phyloP scores from a whole-genome alignment of 495 filamentous ascomycete genomes.

The Stereocaulon alpinum region DNA sequence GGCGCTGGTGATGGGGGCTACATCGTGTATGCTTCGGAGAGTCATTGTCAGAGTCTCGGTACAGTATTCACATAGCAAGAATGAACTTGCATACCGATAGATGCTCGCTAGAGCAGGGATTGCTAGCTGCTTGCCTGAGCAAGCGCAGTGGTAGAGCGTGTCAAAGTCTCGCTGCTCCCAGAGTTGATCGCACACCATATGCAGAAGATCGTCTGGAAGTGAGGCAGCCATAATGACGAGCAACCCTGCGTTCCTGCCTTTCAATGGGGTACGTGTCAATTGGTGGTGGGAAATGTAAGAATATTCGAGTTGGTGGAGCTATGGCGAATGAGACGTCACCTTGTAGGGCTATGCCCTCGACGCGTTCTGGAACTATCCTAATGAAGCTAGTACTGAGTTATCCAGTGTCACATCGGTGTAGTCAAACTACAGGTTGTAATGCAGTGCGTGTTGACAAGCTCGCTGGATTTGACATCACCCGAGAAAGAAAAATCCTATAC shows the following conservation, averaged over 20 bases:
- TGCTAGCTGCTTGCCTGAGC: slow-evolving; percentile 41
- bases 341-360: neutral
- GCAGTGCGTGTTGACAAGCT: too few species aligned
- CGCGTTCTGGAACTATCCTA: neutral
- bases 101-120: slow-evolving; percentile 48
- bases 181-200: slow-evolving; percentile 48
- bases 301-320: neutral
- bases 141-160: slow-evolving; percentile 46
- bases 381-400: too few species aligned
- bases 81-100: slow-evolving; percentile 42
- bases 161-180: slow-evolving; percentile 40
- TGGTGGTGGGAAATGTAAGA: slow-evolving; percentile 23
- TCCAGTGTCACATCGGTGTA: too few species aligned
- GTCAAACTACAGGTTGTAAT: too few species aligned
- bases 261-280: neutral
- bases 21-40: slow-evolving; percentile 29
- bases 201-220: slow-evolving; percentile 51
- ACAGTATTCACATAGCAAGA: neutral
- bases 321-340: neutral
- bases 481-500: too few species aligned
- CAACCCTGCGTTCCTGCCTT: neutral
- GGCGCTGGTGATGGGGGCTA: slow-evolving; percentile 30
- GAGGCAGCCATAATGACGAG: slow-evolving; percentile 20
- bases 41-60: slow-evolving; percentile 2
- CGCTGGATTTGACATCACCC: too few species aligned